Evolutionary conservation across 441 rosid species (phyloP).

Genomic region (Aquilaria agallochum): DNA sequence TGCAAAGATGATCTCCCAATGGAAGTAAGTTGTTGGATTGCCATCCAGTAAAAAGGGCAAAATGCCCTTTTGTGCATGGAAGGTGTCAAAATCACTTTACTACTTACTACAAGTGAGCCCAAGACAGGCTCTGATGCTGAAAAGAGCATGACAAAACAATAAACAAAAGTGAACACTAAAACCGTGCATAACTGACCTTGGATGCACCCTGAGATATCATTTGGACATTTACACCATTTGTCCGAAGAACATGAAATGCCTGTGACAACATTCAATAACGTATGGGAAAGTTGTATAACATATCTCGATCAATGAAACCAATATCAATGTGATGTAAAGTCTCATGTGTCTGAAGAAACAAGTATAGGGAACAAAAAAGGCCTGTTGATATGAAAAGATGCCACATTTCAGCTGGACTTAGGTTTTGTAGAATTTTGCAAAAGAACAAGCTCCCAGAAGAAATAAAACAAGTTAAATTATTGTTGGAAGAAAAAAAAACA

Average conservation of each 20-base stretch:
- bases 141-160: neutral
- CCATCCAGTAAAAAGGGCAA: too few species aligned
- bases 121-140: neutral
- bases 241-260: constrained; percentile 79
- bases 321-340: constrained; percentile 4
- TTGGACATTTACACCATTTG: constrained; percentile 86
- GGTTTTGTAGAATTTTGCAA: too few species aligned
- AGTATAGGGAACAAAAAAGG: neutral
- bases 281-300: too few species aligned
- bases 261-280: constrained; percentile 24
- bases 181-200: constrained; percentile 41
- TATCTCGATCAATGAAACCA: neutral
- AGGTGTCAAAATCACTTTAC: neutral
- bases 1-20: neutral
- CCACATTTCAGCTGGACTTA: too few species aligned
- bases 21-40: too few species aligned
- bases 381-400: too few species aligned
- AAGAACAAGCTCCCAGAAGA: neutral
- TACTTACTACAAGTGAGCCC: constrained; percentile 2
- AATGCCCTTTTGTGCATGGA: neutral
- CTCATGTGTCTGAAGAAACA: neutral
- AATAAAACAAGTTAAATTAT: neutral
- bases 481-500: neutral
- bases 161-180: neutral
- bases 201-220: constrained; percentile 99